A percentile compares a stretch with the other conserved stretches of the same genome.
These are phyloP conservation scores for Xylariales sp. DNA, from an alignment of 2,329 filamentous ascomycete species.

Conservation along the genomic window DNA sequence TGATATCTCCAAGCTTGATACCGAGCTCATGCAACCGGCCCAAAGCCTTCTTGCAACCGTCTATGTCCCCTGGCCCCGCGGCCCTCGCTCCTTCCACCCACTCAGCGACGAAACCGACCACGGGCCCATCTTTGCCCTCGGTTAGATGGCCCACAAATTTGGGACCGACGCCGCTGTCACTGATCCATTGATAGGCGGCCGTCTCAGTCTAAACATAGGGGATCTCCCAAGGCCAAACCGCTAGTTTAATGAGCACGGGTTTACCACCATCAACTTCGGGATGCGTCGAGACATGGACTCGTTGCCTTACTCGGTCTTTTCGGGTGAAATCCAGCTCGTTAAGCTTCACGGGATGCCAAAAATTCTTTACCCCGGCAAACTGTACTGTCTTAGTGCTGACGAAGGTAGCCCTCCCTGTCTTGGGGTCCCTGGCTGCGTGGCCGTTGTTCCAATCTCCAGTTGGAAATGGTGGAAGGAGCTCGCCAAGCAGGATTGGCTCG, in stretches of 20 bases:
- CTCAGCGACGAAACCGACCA: constrained; percentile 29
- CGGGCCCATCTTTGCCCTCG: constrained; percentile 24
- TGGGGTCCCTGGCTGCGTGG: constrained; percentile 10
- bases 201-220: constrained; percentile 18
- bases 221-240: constrained; percentile 19
- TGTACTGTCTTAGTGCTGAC: neutral
- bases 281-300: constrained; percentile 11
- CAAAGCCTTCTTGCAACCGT: constrained; percentile 22
- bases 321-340: constrained; percentile 11
- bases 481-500: constrained; percentile 7
- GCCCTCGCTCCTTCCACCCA: constrained; percentile 19
- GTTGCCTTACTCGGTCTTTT: neutral
- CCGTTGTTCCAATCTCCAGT: constrained; percentile 14
- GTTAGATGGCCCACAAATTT: constrained; percentile 24
- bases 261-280: constrained; percentile 9
- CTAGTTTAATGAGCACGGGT: constrained; percentile 20
- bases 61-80: constrained; percentile 24
- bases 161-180: constrained; percentile 16
- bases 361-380: constrained; percentile 6
- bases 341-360: constrained; percentile 12
- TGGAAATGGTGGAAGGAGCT: constrained; percentile 12
- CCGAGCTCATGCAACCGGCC: constrained; percentile 28
- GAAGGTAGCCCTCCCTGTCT: constrained; percentile 8
- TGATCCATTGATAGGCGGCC: constrained; percentile 19
- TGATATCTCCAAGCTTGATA: constrained; percentile 32